These are phyloP conservation scores for Neobulgaria alba DNA, from an alignment of 2,329 filamentous ascomycete species.

Conservation along the genomic window DNA sequence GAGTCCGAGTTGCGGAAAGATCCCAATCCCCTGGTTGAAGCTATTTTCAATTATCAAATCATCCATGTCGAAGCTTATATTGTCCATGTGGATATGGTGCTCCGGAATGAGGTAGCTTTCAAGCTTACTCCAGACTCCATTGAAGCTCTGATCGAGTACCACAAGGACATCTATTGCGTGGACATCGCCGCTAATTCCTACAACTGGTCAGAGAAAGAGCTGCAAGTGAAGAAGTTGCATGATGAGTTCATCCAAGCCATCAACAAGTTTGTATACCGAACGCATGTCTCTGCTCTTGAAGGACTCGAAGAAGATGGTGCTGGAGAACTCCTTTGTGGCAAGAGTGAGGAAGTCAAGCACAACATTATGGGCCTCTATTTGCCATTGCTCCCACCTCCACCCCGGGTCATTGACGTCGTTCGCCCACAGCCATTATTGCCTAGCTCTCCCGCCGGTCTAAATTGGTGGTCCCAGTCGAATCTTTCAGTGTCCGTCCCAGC, in stretches of 20 bases:
- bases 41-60: conserved; percentile 86
- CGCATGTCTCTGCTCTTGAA: conserved; percentile 80
- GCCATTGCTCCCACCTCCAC: conserved; percentile 76
- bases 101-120: conserved; percentile 94
- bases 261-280: conserved; percentile 95
- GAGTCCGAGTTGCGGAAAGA: conserved; percentile 79
- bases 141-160: conserved; percentile 85
- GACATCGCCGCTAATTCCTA: conserved; percentile 84
- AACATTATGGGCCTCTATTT: conserved; percentile 77
- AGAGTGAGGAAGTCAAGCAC: conserved; percentile 87
- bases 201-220: conserved; percentile 94
- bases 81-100: conserved; percentile 97
- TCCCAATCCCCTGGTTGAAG: conserved; percentile 73
- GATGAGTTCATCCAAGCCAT: conserved; percentile 93
- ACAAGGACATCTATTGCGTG: conserved; percentile 90
- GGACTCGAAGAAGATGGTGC: conserved; percentile 94
- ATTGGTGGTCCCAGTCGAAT: conserved; percentile 72
- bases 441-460: conserved; percentile 64
- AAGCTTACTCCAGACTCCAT: conserved; percentile 95
- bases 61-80: conserved; percentile 95
- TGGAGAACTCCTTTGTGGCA: conserved; percentile 84
- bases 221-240: conserved; percentile 93
- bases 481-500: conserved; percentile 57
- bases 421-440: conserved; percentile 79
- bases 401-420: conserved; percentile 81